Conservation (phyloP, 2,329 filamentous ascomycete species). For the Didymella glomerata region DNA sequence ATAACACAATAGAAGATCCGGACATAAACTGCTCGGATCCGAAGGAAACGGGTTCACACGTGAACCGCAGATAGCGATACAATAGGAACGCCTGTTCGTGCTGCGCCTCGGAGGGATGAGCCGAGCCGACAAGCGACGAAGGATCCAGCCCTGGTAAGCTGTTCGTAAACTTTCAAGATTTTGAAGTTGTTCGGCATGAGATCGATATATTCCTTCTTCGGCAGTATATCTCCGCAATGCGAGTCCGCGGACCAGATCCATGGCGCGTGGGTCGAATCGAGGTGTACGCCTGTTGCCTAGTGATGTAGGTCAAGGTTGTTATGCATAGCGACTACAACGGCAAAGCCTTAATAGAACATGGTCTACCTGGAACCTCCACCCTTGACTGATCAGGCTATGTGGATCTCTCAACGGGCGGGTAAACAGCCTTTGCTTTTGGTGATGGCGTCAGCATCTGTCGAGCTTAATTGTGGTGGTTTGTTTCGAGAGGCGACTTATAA, state of each 20-base stretch:
- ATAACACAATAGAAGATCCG: not conserved
- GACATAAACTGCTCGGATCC: not conserved
- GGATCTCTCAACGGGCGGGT: not conserved
- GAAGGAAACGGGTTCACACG: not conserved
- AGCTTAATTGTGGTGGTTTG: not conserved
- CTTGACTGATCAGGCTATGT: not conserved
- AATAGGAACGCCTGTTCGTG: not conserved
- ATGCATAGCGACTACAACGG: constrained; percentile 15
- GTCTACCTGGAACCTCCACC: not conserved
- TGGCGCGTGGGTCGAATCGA: not conserved
- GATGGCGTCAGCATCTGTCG: constrained; percentile 3
- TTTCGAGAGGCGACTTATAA: constrained; percentile 10
- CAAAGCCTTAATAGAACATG: not conserved
- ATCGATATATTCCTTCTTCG: not conserved
- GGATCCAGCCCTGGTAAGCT: not conserved
- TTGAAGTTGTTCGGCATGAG: not conserved
- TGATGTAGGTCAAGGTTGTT: too few relatives aligned
- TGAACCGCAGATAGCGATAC: not conserved
- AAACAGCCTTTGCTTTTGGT: constrained; percentile 15
- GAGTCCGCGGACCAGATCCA: not conserved
- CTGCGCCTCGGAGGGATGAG: not conserved
- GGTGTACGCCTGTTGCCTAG: not conserved
- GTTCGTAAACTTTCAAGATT: not conserved
- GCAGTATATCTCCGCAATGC: not conserved
- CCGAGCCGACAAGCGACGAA: not conserved